Conservation (phyloP, 768 basidiomycete genomes). For the Lactarius akahatsu region DNA sequence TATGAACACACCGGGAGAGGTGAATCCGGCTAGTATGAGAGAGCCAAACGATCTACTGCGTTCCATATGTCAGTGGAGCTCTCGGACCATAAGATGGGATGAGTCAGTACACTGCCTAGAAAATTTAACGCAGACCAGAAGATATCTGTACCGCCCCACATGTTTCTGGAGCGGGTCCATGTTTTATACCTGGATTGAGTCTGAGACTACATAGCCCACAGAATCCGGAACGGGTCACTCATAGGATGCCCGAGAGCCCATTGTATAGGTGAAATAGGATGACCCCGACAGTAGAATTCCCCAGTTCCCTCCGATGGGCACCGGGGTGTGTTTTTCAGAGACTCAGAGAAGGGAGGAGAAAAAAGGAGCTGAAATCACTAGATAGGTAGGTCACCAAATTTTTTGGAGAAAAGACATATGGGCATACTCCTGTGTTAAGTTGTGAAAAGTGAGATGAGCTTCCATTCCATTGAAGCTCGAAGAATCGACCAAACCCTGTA, state of each 20-base stretch:
- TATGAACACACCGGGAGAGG: conserved; percentile 18
- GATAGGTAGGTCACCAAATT: not conserved
- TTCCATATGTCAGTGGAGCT: not conserved
- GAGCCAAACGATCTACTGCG: conserved; percentile 27
- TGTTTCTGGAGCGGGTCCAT: conserved; percentile 16
- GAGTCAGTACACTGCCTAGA: conserved; percentile 5
- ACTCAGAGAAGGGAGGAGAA: not conserved
- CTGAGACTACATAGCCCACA: not conserved
- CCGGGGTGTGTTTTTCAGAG: not conserved
- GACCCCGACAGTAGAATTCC: not conserved
- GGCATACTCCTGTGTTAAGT: no score
- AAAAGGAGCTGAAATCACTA: not conserved
- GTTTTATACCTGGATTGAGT: not conserved
- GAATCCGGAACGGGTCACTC: conserved; percentile 7
- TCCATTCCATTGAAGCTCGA: no score
- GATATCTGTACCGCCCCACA: conserved; percentile 24
- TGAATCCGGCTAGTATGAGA: conserved; percentile 20
- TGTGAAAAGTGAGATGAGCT: no score
- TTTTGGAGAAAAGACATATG: no score
- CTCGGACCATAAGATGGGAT: conserved; percentile 1
- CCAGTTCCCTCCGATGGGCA: conserved; percentile 18
- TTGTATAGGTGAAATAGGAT: conserved; percentile 14
- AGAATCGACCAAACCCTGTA: no score
- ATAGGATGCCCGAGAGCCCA: conserved; percentile 22
- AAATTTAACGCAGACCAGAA: conserved; percentile 20